These are phyloP conservation scores for Inonotus hispidus DNA, from an alignment of 1,284 basidiomycete species.

Conservation along the genomic window DNA sequence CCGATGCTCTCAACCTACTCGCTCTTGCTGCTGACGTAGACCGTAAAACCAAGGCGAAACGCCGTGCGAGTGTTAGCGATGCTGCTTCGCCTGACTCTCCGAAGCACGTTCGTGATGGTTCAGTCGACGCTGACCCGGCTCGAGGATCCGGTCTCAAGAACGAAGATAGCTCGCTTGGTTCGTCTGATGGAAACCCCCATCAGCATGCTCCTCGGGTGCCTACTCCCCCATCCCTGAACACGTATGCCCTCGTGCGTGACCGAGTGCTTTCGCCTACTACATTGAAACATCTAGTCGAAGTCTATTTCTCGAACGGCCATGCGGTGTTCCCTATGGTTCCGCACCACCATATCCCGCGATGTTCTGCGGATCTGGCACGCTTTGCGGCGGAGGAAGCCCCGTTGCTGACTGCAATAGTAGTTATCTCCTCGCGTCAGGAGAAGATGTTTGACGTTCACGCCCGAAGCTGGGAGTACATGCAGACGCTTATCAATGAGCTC, in stretches of 20 bases:
- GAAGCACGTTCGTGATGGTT: neutral
- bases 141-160: neutral
- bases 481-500: slow-evolving; percentile 29
- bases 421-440: slow-evolving; percentile 32
- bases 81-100: neutral
- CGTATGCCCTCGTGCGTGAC: slow-evolving; percentile 33
- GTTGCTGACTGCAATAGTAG: slow-evolving; percentile 33
- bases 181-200: slow-evolving; percentile 1
- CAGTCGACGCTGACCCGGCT: neutral
- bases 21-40: slow-evolving; percentile 18
- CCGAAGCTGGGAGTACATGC: slow-evolving; percentile 24
- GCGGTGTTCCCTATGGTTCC: slow-evolving; percentile 38
- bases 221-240: slow-evolving; percentile 15
- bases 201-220: slow-evolving; percentile 2
- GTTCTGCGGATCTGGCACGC: slow-evolving; percentile 28
- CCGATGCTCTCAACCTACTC: slow-evolving; percentile 18
- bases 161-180: neutral
- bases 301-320: slow-evolving; percentile 35
- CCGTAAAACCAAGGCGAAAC: slow-evolving; percentile 12
- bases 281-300: slow-evolving; percentile 28
- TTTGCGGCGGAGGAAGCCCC: slow-evolving; percentile 35
- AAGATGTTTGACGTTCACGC: slow-evolving; percentile 17
- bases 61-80: slow-evolving; percentile 1
- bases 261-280: slow-evolving; percentile 30
- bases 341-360: slow-evolving; percentile 31